These are phyloP conservation scores for Aspergillus ochraceoroseus DNA, from an alignment of 2,329 filamentous ascomycete species.

Conservation along the genomic window DNA sequence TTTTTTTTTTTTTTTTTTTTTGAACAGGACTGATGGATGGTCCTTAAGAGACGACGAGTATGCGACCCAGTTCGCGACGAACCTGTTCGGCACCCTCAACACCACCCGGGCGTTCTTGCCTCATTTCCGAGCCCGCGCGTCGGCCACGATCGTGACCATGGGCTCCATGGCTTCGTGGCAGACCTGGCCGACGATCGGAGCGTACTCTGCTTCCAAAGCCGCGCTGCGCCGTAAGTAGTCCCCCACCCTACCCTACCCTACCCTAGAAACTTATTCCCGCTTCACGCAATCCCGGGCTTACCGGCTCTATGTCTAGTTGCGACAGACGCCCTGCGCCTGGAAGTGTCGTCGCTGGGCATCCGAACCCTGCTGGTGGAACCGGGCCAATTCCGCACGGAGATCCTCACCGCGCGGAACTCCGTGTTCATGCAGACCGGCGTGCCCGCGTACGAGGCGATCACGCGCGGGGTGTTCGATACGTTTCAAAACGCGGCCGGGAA, in stretches of 20 bases:
- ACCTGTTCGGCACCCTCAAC: conserved; percentile 38
- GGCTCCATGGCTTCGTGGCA: conserved; percentile 33
- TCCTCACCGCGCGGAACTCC: conserved; percentile 22
- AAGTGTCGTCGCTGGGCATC: conserved; percentile 35
- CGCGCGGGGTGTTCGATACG: conserved; percentile 13
- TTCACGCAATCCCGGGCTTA: background rate
- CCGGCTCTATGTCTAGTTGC: conserved; percentile 1
- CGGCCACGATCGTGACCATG: conserved; percentile 37
- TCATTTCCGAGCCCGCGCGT: conserved; percentile 30
- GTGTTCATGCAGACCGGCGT: conserved; percentile 11
- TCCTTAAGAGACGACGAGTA: conserved; percentile 22
- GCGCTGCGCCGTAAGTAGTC: conserved; percentile 12
- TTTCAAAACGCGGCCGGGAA: conserved; percentile 23
- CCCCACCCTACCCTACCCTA: background rate
- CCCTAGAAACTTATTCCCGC: too few relatives aligned
- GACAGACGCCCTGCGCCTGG: conserved; percentile 22
- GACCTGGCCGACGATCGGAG: conserved; percentile 23
- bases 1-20: background rate
- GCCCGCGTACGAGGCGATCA: conserved; percentile 25
- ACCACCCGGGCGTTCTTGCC: conserved; percentile 37
- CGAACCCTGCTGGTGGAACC: conserved; percentile 36
- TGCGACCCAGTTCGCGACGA: conserved; percentile 34
- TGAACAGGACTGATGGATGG: background rate
- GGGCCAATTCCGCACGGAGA: conserved; percentile 34
- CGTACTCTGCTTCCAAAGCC: conserved; percentile 38